Base-by-base conservation (phyloP, 495 filamentous ascomycete species). In the Aspergillus ellipticus region DNA sequence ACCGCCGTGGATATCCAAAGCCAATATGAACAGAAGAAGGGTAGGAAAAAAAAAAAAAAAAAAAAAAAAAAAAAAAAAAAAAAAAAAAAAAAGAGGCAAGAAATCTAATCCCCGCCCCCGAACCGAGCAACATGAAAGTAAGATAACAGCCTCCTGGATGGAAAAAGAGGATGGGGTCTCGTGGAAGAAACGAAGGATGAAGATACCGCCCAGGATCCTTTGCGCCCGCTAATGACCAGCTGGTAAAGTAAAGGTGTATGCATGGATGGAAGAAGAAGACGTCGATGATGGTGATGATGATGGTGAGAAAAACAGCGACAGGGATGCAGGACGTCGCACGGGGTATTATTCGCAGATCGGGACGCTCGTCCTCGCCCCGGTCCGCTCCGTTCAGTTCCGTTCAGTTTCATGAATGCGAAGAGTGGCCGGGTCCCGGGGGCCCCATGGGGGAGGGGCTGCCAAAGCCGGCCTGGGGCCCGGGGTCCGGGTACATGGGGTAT, bases 221-320 rank as follows among this genome's bases (percentile, higher is more conserved):
- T 70, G 68, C 71, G 71, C 72, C 72, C 71, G 72, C 72, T 75
- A 70, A 74, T 73, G 68, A 70, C 59, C 58, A 72, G 70, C 72
- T 72, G 67, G 61, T 59, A 68, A 66, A 67, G 55, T 63, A 63
- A 71, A 64, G 57, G 61, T 55, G 57, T 58, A 63, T 61, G 56
- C 39, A 50, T 47, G 47, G 16, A 43, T 41, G 55, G 60, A 59
- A 19, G 20, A 57, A 64, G 45, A 54, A n/a, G n/a, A n/a, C n/a
- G n/a, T n/a, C n/a, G n/a, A n/a, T n/a, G n/a, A n/a, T n/a, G n/a
- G n/a, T n/a, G n/a, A n/a, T n/a, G n/a, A n/a, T n/a, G n/a, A n/a
- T n/a, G n/a, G n/a, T 22, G n/a, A 4, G 51, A 62, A 66, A 64
- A 53, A 46, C 55, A 58, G 59, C 49, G 51, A 54, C 49, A 43